A percentile compares a stretch with the other conserved stretches of the same genome.
Conservation (phyloP, 2,329 filamentous ascomycete species). For the Ilyonectria robusta region DNA sequence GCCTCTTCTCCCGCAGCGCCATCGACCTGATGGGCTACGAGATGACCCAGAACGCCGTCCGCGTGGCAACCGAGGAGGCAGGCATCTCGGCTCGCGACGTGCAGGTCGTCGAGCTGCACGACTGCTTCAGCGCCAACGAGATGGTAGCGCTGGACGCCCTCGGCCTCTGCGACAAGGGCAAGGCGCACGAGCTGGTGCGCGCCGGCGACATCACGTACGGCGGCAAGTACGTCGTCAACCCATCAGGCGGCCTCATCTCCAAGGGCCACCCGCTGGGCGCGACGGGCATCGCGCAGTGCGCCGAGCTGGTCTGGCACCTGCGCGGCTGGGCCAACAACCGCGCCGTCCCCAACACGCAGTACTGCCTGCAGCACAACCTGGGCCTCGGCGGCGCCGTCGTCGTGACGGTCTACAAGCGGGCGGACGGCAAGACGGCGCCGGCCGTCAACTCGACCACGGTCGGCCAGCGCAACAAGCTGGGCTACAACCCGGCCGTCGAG, state of each 20-base stretch:
- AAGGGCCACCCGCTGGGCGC: slow-evolving; percentile 97
- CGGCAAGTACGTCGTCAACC: slow-evolving; percentile 87
- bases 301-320: slow-evolving; percentile 95
- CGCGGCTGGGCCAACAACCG: slow-evolving; percentile 97
- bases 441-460: slow-evolving; percentile 75
- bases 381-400: slow-evolving; percentile 93
- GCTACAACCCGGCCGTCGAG: slow-evolving; percentile 92
- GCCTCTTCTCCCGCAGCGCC: slow-evolving; percentile 82
- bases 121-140: slow-evolving; percentile 97
- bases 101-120: slow-evolving; percentile 92
- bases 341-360: slow-evolving; percentile 75
- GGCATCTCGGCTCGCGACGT: slow-evolving; percentile 77
- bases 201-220: slow-evolving; percentile 93
- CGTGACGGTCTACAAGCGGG: slow-evolving; percentile 88
- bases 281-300: slow-evolving; percentile 94
- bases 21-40: slow-evolving; percentile 93
- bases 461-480: slow-evolving; percentile 76
- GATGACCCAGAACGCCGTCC: slow-evolving; percentile 82
- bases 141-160: slow-evolving; percentile 92
- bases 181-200: slow-evolving; percentile 92
- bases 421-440: slow-evolving; percentile 78
- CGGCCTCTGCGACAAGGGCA: slow-evolving; percentile 82
- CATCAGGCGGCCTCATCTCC: slow-evolving; percentile 93
- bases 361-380: slow-evolving; percentile 91
- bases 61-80: slow-evolving; percentile 81